phyloP scores from a whole-genome alignment of 2,329 filamentous ascomycete species.

The Cryphonectria radicalis region DNA sequence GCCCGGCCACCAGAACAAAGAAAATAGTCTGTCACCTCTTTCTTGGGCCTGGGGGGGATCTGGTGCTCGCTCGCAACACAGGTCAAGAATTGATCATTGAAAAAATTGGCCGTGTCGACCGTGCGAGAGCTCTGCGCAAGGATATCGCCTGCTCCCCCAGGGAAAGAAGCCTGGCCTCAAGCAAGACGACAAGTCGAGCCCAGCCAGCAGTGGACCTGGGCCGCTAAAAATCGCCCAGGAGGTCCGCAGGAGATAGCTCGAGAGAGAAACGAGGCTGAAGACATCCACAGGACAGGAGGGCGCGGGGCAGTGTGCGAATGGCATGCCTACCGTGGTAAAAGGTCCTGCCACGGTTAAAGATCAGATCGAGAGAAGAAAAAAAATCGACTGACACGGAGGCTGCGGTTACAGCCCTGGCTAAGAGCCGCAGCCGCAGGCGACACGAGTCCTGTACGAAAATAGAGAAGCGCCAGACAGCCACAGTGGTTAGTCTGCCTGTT shows the following conservation, averaged over 20 bases:
- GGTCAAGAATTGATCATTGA: background rate
- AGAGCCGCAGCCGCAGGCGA: conserved; percentile 19
- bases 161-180: conserved; percentile 2
- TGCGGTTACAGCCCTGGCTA: conserved; percentile 28
- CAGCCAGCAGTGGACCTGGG: conserved; percentile 15
- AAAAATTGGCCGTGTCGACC: conserved; percentile 4
- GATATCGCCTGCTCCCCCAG: conserved; percentile 18
- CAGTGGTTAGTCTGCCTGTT: conserved; percentile 6
- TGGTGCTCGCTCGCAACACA: background rate
- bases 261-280: conserved; percentile 8
- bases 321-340: conserved; percentile 9
- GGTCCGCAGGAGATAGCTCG: background rate
- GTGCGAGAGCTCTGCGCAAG: conserved; percentile 21
- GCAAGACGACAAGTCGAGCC: conserved; percentile 7
- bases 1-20: background rate
- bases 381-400: conserved; percentile 26
- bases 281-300: background rate
- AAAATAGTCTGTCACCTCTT: background rate
- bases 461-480: conserved; percentile 21
- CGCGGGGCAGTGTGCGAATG: background rate
- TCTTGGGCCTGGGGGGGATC: conserved; percentile 15
- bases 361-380: background rate
- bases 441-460: conserved; percentile 20
- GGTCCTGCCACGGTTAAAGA: background rate
- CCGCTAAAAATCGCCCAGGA: conserved; percentile 4